phyloP scores from a whole-genome alignment of 2,329 filamentous ascomycete species.

The Aspergillus sp. region DNA sequence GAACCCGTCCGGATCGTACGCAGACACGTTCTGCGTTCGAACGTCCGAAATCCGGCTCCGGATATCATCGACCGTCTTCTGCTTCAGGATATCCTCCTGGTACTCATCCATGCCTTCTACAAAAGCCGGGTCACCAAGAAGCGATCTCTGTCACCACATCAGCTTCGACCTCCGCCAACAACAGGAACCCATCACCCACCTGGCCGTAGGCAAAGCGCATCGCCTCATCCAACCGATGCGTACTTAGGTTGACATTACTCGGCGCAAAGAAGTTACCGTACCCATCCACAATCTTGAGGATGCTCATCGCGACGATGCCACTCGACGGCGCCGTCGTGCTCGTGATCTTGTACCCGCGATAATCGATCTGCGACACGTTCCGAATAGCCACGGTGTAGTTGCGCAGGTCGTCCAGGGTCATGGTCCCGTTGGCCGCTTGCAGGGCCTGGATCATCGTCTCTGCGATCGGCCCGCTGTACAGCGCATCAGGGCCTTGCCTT shows the following conservation, averaged over 20 bases:
- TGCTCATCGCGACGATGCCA: constrained; percentile 71
- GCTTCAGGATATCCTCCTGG: constrained; percentile 67
- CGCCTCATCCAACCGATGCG: constrained; percentile 82
- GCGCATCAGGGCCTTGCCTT: constrained; percentile 66
- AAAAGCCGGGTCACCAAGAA: constrained; percentile 79
- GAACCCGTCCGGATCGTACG: constrained; percentile 69
- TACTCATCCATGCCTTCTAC: constrained; percentile 62
- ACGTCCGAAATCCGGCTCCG: constrained; percentile 69
- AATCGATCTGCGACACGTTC: constrained; percentile 62
- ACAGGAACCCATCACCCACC: constrained; percentile 22
- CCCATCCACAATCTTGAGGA: constrained; percentile 80
- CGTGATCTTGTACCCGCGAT: constrained; percentile 69
- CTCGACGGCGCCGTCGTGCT: constrained; percentile 69
- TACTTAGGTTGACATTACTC: constrained; percentile 63
- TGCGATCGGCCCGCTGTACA: constrained; percentile 72
- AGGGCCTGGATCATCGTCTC: constrained; percentile 70
- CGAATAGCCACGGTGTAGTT: constrained; percentile 70
- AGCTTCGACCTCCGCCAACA: background rate
- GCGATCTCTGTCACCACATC: constrained; percentile 53
- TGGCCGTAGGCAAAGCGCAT: constrained; percentile 84
- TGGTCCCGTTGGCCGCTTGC: constrained; percentile 71
- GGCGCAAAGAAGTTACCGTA: constrained; percentile 64
- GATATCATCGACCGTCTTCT: constrained; percentile 58
- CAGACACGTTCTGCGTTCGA: constrained; percentile 67
- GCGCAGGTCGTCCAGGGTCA: constrained; percentile 75